These are phyloP conservation scores for Podospora conica DNA, from an alignment of 495 filamentous ascomycete genomes.

Conservation along the genomic window DNA sequence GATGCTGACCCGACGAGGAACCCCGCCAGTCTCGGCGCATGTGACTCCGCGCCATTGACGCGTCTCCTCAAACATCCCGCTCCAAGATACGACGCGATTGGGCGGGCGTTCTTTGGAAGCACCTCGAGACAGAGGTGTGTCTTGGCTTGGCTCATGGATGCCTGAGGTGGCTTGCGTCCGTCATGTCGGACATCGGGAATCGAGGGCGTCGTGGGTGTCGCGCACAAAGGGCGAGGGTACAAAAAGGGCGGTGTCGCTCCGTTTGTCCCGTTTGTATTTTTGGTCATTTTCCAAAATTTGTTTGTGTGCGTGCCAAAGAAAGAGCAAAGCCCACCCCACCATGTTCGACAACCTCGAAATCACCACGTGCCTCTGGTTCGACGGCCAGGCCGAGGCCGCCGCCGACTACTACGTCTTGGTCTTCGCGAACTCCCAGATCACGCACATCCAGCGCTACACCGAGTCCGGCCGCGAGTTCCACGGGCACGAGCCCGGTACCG, in stretches of 20 bases:
- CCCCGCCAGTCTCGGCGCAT: not conserved
- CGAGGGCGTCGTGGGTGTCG: not conserved
- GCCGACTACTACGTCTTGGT: conserved; percentile 34
- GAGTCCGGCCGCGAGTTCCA: conserved; percentile 22
- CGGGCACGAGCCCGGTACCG: conserved; percentile 19
- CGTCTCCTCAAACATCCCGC: not conserved
- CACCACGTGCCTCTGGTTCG: conserved; percentile 37
- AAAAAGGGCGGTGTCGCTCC: not conserved
- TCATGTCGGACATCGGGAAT: not conserved
- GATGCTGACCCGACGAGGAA: not conserved
- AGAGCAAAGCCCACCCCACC: not conserved
- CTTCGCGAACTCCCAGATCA: conserved; percentile 27
- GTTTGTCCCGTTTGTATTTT: not conserved
- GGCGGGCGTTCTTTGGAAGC: not conserved
- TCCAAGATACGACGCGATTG: not conserved
- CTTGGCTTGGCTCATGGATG: not conserved
- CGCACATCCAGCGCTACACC: conserved; percentile 15
- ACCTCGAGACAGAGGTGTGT: not conserved
- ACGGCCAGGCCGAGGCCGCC: conserved; percentile 33
- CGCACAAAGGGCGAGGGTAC: not conserved
- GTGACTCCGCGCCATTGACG: not conserved
- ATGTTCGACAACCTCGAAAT: conserved; percentile 10
- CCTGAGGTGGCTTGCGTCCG: not conserved
- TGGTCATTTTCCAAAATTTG: not conserved
- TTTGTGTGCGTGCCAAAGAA: not conserved